phyloP scores from a whole-genome alignment of 2,329 filamentous ascomycete species.

The Pseudogymnoascus sp. region DNA sequence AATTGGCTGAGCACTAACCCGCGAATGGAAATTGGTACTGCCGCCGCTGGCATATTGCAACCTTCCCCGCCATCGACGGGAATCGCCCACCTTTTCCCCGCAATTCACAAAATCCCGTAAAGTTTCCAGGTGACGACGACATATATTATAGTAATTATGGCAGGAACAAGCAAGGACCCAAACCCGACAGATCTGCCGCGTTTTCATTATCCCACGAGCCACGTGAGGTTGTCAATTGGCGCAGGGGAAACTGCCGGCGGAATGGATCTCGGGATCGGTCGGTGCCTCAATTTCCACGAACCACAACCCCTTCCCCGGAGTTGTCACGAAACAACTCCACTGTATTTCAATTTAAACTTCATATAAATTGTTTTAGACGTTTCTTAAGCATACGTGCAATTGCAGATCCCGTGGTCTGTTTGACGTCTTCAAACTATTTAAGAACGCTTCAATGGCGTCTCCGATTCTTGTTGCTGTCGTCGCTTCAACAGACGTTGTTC shows the following conservation, averaged over 20 bases:
- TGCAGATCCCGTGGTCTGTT: not conserved
- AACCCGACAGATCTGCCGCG: not conserved
- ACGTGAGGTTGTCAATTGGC: not conserved
- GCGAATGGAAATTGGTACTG: not conserved
- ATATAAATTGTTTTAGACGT: conserved; percentile 3
- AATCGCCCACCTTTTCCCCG: not conserved
- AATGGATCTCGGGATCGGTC: not conserved
- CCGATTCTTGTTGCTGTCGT: not conserved
- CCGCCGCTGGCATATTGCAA: not conserved
- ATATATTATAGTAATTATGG: not conserved
- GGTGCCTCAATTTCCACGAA: conserved; percentile 4
- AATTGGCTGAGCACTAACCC: not conserved
- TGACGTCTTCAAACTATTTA: not conserved
- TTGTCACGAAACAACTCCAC: not conserved
- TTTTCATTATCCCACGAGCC: not conserved
- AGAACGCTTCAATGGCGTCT: not conserved
- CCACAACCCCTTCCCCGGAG: not conserved
- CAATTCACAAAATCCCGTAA: not conserved
- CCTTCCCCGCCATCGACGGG: not conserved
- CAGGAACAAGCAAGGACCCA: not conserved
- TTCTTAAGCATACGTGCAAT: not conserved
- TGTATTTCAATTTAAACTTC: conserved; percentile 2
- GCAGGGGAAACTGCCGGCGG: not conserved
- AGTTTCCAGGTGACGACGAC: not conserved
- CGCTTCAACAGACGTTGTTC: not conserved